These are phyloP conservation scores for Chaetomiaceae sp. DNA, from an alignment of 2,329 filamentous ascomycete genomes.

Conservation along the genomic window DNA sequence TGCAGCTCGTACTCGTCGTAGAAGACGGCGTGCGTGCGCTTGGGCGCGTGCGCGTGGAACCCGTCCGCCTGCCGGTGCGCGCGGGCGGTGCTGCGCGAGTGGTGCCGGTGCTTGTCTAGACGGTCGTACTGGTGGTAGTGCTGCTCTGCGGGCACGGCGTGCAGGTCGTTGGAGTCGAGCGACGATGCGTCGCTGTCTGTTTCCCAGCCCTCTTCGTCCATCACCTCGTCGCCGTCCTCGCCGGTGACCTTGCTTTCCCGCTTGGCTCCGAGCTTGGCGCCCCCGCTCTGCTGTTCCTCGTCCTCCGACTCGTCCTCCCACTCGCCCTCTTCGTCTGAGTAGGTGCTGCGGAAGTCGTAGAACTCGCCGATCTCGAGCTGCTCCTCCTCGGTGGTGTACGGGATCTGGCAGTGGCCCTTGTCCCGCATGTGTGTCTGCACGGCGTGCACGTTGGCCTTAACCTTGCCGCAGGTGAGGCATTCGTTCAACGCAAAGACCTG, in stretches of 20 bases:
- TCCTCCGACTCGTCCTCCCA: constrained; percentile 51
- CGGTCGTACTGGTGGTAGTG: constrained; percentile 68
- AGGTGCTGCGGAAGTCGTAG: constrained; percentile 95
- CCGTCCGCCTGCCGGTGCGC: constrained; percentile 71
- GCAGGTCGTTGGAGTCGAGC: constrained; percentile 78
- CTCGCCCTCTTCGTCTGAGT: constrained; percentile 73
- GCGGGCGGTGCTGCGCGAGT: constrained; percentile 66
- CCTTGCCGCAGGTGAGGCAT: constrained; percentile 83
- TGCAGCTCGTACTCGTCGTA: constrained; percentile 93
- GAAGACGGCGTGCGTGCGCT: constrained; percentile 70
- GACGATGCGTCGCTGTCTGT: constrained; percentile 90
- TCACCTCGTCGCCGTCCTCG: constrained; percentile 49
- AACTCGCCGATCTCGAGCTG: constrained; percentile 93
- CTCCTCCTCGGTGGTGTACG: constrained; percentile 81
- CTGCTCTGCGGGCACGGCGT: constrained; percentile 70
- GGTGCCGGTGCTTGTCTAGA: constrained; percentile 68
- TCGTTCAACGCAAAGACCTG: constrained; percentile 77
- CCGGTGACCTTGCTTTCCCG: constrained; percentile 49
- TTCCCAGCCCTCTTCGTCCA: constrained; percentile 80
- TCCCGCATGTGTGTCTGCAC: constrained; percentile 97
- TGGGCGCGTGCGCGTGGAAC: constrained; percentile 79
- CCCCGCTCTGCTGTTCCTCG: constrained; percentile 49
- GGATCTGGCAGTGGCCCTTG: constrained; percentile 94
- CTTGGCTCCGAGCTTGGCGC: constrained; percentile 65
- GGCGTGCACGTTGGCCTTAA: constrained; percentile 71